Conservation (phyloP, 495 filamentous ascomycete species). For the Daldinia childiae region DNA sequence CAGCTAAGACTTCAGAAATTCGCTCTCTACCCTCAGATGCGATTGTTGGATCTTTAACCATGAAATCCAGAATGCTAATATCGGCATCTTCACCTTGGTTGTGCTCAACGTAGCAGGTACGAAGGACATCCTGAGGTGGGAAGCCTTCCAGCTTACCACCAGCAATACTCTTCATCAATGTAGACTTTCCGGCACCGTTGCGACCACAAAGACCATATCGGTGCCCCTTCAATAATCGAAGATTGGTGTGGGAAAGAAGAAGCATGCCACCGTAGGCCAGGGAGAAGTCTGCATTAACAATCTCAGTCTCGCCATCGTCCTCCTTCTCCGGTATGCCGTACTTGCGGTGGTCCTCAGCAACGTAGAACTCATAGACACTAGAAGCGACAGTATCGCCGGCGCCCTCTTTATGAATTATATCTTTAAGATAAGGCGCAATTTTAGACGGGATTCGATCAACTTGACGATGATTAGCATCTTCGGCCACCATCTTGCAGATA, state of each 20-base stretch:
- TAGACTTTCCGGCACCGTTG: constrained; percentile 98
- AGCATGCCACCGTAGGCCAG: constrained; percentile 99
- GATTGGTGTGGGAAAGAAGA: constrained; percentile 93
- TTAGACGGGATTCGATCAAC: constrained; percentile 72
- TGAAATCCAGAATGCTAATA: constrained; percentile 91
- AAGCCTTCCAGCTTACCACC: constrained; percentile 97
- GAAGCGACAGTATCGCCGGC: constrained; percentile 68
- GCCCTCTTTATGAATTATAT: constrained; percentile 66
- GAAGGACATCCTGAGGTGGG: constrained; percentile 86
- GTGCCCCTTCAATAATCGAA: constrained; percentile 93
- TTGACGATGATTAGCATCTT: constrained; percentile 87
- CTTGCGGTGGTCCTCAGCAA: constrained; percentile 85
- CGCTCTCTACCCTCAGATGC: constrained; percentile 77
- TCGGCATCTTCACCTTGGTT: constrained; percentile 98
- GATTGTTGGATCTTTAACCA: constrained; percentile 83
- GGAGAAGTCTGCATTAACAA: constrained; percentile 98
- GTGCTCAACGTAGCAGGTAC: constrained; percentile 98
- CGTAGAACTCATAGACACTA: constrained; percentile 73
- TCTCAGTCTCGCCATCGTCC: constrained; percentile 85
- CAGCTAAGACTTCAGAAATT: constrained; percentile 82
- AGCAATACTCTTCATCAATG: constrained; percentile 96
- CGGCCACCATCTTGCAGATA: constrained; percentile 85
- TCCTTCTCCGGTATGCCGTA: constrained; percentile 85
- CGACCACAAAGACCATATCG: constrained; percentile 96
- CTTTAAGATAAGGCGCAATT: constrained; percentile 77